Evolutionary conservation across 2,329 filamentous ascomycete genomes (phyloP), one percentile per base, ranked within the genome.

Genomic region (Fusarium solani-melongenae): DNA sequence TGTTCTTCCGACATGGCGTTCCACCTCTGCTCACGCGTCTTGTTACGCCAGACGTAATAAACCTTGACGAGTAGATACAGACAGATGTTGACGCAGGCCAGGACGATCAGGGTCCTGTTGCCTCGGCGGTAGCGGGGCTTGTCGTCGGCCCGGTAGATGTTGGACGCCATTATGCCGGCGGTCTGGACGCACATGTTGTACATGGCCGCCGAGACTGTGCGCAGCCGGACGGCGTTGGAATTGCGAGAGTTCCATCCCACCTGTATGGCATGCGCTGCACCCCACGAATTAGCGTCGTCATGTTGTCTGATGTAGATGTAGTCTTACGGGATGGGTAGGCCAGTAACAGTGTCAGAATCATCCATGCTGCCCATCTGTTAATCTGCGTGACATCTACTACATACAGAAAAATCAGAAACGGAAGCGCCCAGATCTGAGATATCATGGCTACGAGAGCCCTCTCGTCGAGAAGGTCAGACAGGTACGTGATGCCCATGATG

Each of bases 151-250:
- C 86, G 83, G 75, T 88, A 88, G 57, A 88, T 86, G 59, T 88
- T 85, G 0, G 82, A 81, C 34, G 51, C 81, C 44, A 86, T 84
- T 39, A 87, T 84, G 29, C 84, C 84, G 33, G 84, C 84, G 1
- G 84, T 76, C 74, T 88, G 86, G 6, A 87, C 84, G 51, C 83
- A 81, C 80, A 86, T 84, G 63, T 76, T 81, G n/a, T 69, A 76
- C 49, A 88, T 77, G 38, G 89, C 90, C 0, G 89, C 88, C 0
- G 89, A 89, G 2, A 93, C 89, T 2, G 91, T 89, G 8, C 91
- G 84, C 7, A 88, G 89, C 12, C 90, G 85, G 11, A 93, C 89
- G 1, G 87, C 85, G 70, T 91, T 90, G 3, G 89, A 88, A 76
- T 92, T 93, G 58, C 88, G 83, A 2, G 83, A 85, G 71, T 84